Percentiles rank a stretch among this genome's conserved stretches.
Conservation (phyloP, 1,139 yeast species). For the Pneumocystis wakefieldiae region DNA sequence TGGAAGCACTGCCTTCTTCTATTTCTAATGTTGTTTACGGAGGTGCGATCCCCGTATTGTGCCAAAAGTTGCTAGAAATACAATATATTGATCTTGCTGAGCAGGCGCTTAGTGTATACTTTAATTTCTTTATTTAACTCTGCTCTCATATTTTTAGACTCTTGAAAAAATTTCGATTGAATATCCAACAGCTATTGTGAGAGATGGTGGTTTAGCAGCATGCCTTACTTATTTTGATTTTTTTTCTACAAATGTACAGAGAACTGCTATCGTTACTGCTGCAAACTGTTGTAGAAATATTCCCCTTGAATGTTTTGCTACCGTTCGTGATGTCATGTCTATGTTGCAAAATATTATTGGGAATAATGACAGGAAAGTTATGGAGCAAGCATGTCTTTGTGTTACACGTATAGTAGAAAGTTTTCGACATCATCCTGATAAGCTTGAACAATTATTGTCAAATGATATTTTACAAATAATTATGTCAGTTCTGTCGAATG, state of each 20-base stretch:
- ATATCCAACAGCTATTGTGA: constrained; percentile 24
- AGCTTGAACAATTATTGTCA: constrained; percentile 25
- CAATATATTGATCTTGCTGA: constrained; percentile 84
- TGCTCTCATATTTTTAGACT: constrained; percentile 16
- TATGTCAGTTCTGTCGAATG: background rate
- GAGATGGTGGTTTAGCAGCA: constrained; percentile 47
- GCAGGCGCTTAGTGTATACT: constrained; percentile 61
- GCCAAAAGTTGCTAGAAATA: constrained; percentile 55
- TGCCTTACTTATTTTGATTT: constrained; percentile 71
- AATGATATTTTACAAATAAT: background rate
- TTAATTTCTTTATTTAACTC: background rate
- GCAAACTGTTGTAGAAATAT: constrained; percentile 57
- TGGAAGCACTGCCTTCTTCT: constrained; percentile 61
- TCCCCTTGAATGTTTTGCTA: constrained; percentile 31
- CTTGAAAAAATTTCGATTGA: constrained; percentile 26
- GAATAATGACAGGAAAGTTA: constrained; percentile 48
- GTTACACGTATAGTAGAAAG: constrained; percentile 47
- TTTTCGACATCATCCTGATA: constrained; percentile 33
- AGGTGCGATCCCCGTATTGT: constrained; percentile 53
- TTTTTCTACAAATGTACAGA: constrained; percentile 76
- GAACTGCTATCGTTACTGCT: constrained; percentile 63
- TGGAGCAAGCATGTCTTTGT: constrained; percentile 55
- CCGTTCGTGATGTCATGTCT: constrained; percentile 45
- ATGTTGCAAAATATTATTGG: constrained; percentile 46
- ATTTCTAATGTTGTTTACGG: constrained; percentile 49